Conservation (phyloP, 192 early-diverging fungal species). For the Radiomyces spectabilis region DNA sequence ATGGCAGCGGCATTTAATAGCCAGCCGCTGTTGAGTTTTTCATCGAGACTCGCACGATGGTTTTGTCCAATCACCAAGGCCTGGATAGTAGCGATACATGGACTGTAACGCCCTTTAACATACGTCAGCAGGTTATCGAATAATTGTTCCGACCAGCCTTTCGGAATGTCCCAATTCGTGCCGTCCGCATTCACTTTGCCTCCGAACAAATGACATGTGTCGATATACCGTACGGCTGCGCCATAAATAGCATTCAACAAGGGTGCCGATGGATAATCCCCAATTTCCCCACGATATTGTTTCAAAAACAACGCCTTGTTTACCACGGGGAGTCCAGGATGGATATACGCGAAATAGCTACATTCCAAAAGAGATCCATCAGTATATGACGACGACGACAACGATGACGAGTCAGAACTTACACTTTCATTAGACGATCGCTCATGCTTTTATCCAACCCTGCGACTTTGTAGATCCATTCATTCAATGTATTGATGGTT, state of each 20-base stretch:
- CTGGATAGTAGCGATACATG: slow-evolving; percentile 20
- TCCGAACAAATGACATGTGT: slow-evolving; percentile 15
- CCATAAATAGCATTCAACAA: slow-evolving; percentile 25
- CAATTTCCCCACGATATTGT: slow-evolving; percentile 18
- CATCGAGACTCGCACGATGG: slow-evolving; percentile 20
- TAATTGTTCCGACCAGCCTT: slow-evolving; percentile 20
- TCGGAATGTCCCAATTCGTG: slow-evolving; percentile 12
- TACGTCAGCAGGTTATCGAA: slow-evolving; percentile 22
- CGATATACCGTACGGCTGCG: slow-evolving; percentile 22
- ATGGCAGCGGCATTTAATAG: slow-evolving; percentile 14
- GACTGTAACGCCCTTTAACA: slow-evolving; percentile 15
- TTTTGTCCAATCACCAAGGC: slow-evolving; percentile 26
- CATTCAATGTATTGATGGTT: slow-evolving; percentile 17
- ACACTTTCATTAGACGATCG: slow-evolving; percentile 25
- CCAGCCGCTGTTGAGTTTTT: slow-evolving; percentile 18
- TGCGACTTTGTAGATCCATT: slow-evolving; percentile 25
- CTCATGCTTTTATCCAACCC: slow-evolving; percentile 20
- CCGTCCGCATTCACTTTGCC: slow-evolving; percentile 5
- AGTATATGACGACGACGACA: too few relatives aligned
- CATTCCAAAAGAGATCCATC: too few relatives aligned
- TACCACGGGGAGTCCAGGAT: slow-evolving; percentile 65
- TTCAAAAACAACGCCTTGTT: slow-evolving; percentile 56
- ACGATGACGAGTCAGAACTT: too few relatives aligned
- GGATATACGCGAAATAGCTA: slow-evolving; percentile 57
- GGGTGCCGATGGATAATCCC: slow-evolving; percentile 20